Evolutionary conservation across 164 flowering plant genomes (phyloP).

Genomic region (Liquidambar formosana): DNA sequence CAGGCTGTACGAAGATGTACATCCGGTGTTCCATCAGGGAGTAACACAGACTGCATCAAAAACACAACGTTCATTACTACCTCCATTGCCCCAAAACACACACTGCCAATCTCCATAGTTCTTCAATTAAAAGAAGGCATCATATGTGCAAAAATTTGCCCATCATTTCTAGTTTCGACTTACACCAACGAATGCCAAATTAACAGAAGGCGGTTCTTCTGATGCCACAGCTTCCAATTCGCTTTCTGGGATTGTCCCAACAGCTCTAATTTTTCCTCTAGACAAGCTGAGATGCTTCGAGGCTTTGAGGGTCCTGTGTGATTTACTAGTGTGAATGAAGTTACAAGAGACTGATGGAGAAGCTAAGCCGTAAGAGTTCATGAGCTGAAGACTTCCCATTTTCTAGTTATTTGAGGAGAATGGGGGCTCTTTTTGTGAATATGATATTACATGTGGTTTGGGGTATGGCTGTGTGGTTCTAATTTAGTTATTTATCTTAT

Average conservation of each 20-base stretch:
- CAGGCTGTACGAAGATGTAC: slow-evolving; percentile 57
- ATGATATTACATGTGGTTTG: neutral
- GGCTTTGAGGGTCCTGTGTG: slow-evolving; percentile 17
- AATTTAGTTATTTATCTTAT: slow-evolving; percentile 6
- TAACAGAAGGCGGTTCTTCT: slow-evolving; percentile 54
- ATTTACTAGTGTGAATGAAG: too few relatives aligned
- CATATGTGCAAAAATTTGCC: neutral
- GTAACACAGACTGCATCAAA: slow-evolving; percentile 75
- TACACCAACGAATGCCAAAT: slow-evolving; percentile 77
- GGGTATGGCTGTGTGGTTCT: neutral
- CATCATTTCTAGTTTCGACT: slow-evolving; percentile 20
- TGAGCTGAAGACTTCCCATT: slow-evolving; percentile 47
- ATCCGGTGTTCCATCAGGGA: slow-evolving; percentile 90
- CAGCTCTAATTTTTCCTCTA: slow-evolving; percentile 46
- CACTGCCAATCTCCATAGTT: neutral
- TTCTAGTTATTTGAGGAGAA: neutral
- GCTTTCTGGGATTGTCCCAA: slow-evolving; percentile 33
- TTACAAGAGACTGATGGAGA: slow-evolving; percentile 18
- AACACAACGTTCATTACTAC: neutral
- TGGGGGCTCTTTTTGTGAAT: neutral
- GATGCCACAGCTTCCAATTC: slow-evolving; percentile 23
- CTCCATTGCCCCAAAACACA: neutral
- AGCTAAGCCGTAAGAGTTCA: slow-evolving; percentile 22
- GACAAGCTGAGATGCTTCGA: slow-evolving; percentile 15
- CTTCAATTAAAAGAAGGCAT: neutral